Percentiles rank a stretch among this genome's conserved stretches.
phyloP scores from a whole-genome alignment of 371 early-diverging fungal genomes.

The Sporodiniella umbellata region DNA sequence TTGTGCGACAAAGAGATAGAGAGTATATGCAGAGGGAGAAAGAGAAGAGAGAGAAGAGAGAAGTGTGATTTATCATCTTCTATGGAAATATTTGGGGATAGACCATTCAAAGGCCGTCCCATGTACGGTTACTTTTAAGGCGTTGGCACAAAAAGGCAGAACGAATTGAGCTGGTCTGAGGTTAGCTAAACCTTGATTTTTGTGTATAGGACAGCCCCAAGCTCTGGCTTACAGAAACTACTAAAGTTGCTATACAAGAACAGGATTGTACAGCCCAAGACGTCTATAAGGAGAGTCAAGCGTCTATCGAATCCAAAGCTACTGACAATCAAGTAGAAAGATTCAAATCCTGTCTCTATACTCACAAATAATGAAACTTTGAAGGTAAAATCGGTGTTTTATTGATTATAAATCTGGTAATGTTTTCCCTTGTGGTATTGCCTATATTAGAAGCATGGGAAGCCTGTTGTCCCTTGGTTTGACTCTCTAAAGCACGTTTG shows the following conservation, averaged over 20 bases:
- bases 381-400: background rate
- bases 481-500: no score
- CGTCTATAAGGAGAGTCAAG: background rate
- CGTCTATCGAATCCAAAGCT: background rate
- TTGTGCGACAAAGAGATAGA: slow-evolving; percentile 4
- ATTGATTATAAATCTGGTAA: slow-evolving; percentile 19
- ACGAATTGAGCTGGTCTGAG: slow-evolving; percentile 21
- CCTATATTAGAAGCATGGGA: slow-evolving; percentile 13
- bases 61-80: background rate
- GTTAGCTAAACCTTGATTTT: slow-evolving; percentile 13
- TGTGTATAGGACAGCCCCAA: background rate
- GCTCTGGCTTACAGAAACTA: no score
- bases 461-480: background rate
- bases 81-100: background rate
- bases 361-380: slow-evolving; percentile 5
- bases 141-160: background rate
- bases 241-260: background rate
- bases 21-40: background rate
- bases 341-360: slow-evolving; percentile 5
- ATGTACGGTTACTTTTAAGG: slow-evolving; percentile 7
- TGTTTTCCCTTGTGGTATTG: slow-evolving; percentile 16
- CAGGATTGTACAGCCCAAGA: background rate
- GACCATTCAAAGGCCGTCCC: slow-evolving; percentile 11
- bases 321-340: background rate
- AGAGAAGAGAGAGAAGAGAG: background rate